Conservation (phyloP, 2,329 filamentous ascomycete species). For the Trichoderma harzianum region DNA sequence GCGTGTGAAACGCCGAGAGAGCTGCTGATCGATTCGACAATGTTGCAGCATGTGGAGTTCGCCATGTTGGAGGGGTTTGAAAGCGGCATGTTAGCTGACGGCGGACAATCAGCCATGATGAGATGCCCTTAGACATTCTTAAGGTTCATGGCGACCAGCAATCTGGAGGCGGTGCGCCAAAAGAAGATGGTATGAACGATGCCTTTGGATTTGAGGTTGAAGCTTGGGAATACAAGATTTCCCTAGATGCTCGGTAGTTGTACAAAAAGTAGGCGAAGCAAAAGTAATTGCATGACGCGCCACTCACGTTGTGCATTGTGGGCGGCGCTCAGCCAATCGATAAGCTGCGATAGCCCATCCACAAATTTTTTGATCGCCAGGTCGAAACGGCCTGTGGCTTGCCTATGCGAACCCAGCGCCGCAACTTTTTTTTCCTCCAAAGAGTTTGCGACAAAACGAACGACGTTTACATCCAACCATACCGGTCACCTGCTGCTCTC, state of each 20-base stretch:
- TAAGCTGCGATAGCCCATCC: slow-evolving; percentile 40
- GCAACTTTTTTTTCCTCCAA: background rate
- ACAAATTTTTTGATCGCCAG: slow-evolving; percentile 35
- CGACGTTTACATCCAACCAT: background rate
- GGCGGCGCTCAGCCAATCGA: slow-evolving; percentile 33
- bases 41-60: background rate
- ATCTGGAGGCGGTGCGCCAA: slow-evolving; percentile 17
- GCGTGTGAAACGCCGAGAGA: background rate
- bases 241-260: background rate
- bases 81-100: slow-evolving; percentile 32
- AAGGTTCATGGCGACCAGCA: slow-evolving; percentile 36
- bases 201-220: background rate
- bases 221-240: slow-evolving; percentile 7
- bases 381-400: slow-evolving; percentile 16
- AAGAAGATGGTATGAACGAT: background rate
- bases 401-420: background rate
- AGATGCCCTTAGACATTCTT: slow-evolving; percentile 41
- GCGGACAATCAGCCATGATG: slow-evolving; percentile 36
- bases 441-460: background rate
- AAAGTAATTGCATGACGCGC: slow-evolving; percentile 40
- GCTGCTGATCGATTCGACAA: slow-evolving; percentile 9
- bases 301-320: slow-evolving; percentile 19
- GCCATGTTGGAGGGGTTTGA: slow-evolving; percentile 11
- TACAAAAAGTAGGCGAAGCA: slow-evolving; percentile 19
- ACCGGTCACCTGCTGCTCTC: background rate